Base-by-base conservation (phyloP, 768 basidiomycete species). In the Leccinellum albellum region DNA sequence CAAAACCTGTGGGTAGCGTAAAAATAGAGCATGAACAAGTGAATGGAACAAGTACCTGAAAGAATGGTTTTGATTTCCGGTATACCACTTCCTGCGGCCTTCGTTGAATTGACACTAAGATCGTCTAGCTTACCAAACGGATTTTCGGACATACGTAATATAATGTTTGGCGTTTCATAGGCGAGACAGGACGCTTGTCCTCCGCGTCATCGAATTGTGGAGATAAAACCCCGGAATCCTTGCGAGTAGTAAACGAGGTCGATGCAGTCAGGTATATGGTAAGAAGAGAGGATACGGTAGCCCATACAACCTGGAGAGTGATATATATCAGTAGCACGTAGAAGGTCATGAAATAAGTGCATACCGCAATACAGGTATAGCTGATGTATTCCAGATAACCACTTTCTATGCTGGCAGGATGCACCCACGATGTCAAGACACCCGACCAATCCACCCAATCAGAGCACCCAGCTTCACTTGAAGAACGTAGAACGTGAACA, bases 21-120 rank as follows among this genome's bases (percentile, higher is more conserved):
- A 63, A 24, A 57, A 55, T 33, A 12, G 3, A 55, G 60, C 51
- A 49, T 33, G 50, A 59, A 31, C 48, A 55, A 55, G 35, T 40
- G 21, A 4, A 6, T 23, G 52, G 40, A 53, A 50, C 13, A 12
- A 14, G 52, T 4, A 86, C 91, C 93, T 50, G 89, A 91, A 45
- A 96, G 79, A 55, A 96, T 94, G 0, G 91, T 91, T 72, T 99
- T 99, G 70, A 99, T 88, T 72, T 99, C 96, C 0, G 95, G 94
- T 55, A 98, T 95, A 49, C 97, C 97, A 66, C 89, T 91, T 20
- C 97, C 97, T 20, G 94, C 93, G 10, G 97, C 93, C 88, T 68
- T 91, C 64, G 58, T 51, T 59, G 40, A 61, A 54, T 58, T 49
- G 59, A 61, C 46, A 52, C 61, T 59, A 62, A 60, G 53, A 51